Evolutionary conservation across 2,329 filamentous ascomycete species (phyloP), one percentile per base, ranked within the genome.

Genomic region (Podosphaera aphanis): DNA sequence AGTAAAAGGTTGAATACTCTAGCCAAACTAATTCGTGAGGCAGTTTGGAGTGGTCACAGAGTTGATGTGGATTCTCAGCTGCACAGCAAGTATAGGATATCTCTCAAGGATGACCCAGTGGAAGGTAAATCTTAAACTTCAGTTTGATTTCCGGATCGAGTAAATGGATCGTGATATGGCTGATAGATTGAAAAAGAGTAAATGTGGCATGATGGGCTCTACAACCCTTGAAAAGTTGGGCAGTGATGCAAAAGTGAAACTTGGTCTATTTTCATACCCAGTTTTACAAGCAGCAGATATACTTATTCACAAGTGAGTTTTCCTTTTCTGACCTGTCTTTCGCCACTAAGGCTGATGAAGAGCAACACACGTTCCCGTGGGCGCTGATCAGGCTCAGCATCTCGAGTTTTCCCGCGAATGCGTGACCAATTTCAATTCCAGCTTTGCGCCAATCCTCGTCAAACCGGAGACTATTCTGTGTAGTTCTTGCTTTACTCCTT

Each of bases 31-130:
- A 42, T 29, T n/a, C 8, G 4, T 8, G 20, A 16, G 23, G 16
- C 11, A 44, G 42, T 35, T 44, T 35, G 42, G 42, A 44, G 5
- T 35, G 29, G 42, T 27, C n/a, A 66, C 81, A 3, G 86, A 95
- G 62, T 69, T 98, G 51, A 93, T 93, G 82, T 98, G 90, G 90
- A 85, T 95, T 57, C 64, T 98, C 50, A 88, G 83, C 58, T 94
- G 86, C 53, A 81, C 82, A 45, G 83, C 90, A 20, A 88, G 83
- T 4, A 85, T 90, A 62, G 90, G 90, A 35, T 93, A 93, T 62
- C 66, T 98, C n/a, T 80, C 80, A 8, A 71, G 90, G n/a, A 98
- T 98, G 90, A 95, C 90, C 23, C 90, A 95, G 62, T 98, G 90
- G 86, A 98, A 98, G 76, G 84, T 83, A 57, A 52, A 57, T 49